Evolutionary conservation across 2,329 filamentous ascomycete species (phyloP), one percentile per base, ranked within the genome.

Genomic region (Cadophora gregata): DNA sequence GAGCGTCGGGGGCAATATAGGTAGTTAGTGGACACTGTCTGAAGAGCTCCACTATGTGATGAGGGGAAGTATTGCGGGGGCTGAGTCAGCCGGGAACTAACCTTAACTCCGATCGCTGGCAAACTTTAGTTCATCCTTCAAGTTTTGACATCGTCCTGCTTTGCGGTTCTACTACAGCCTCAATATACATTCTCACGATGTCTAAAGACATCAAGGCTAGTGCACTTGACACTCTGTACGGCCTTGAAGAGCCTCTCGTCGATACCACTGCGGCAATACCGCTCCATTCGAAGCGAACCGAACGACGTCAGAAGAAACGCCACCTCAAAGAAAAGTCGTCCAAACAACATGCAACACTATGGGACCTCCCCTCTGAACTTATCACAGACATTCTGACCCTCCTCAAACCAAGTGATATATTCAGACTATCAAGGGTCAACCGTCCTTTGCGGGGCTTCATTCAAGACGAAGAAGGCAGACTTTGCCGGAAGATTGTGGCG

Each of bases 321-420:
- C 77, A 81, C 65, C 81, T 80, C 69, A 80, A 76, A 63, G 77
- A 78, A 70, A 80, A 77, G 66, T 73, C 71, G 4, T 73, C 71
- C 29, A 73, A 74, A 33, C 69, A 71, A 59, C 72, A 77, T 36
- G 75, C 70, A 21, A 76, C 78, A 33, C 75, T 86, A 12, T 70
- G 82, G 25, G 80, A 82, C 67, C 78, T 88, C 0, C 86, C 86
- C 0, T 81, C 81, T 19, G 86, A 88, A 73, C 76, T 88, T 1
- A 67, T 87, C 3, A 74, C 84, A 31, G 78, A 81, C 45, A 80
- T 86, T 19, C 67, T 88, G 1, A 72, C 75, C n/a, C 72, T 80
- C 21, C 77, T 86, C 9, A 77, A 70, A 0, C 85, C 86, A 0
- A 83, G 81, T 75, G 85, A 88, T 51, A 70, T 88, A 24, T 79